Percentiles rank a stretch among this genome's conserved stretches.
phyloP scores from a whole-genome alignment of 1,139 yeast species.

The Geotrichum phurueaensis region DNA sequence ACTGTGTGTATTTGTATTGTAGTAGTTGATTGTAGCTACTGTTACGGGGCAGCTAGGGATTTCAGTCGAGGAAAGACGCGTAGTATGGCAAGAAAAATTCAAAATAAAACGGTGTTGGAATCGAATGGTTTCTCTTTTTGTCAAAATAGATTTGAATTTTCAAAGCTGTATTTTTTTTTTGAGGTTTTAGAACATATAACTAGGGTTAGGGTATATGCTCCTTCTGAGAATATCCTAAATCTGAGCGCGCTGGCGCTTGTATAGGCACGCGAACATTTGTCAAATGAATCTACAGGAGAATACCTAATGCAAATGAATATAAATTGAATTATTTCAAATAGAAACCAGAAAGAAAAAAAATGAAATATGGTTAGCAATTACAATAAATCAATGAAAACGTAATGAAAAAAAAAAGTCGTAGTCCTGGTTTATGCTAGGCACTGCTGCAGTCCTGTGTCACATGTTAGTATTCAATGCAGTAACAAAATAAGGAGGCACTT shows the following conservation, averaged over 20 bases:
- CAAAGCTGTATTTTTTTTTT: background rate
- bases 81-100: background rate
- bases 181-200: background rate
- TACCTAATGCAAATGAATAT: background rate
- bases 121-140: background rate
- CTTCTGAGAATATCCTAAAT: background rate
- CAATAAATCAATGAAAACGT: background rate
- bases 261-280: no score
- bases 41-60: background rate
- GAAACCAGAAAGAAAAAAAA: background rate
- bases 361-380: background rate
- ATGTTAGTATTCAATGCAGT: background rate
- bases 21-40: conserved; percentile 22
- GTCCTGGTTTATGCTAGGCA: background rate
- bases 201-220: background rate
- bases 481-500: background rate
- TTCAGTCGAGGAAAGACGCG: background rate
- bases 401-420: background rate
- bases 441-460: background rate
- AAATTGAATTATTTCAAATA: no score
- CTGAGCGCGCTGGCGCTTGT: background rate
- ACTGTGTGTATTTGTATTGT: conserved; percentile 51
- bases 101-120: background rate
- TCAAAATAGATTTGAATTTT: background rate
- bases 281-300: background rate